Evolutionary conservation across 805 yeast species (phyloP), one percentile per base, ranked within the genome.

Genomic region (Alloascoidea hylecoeti): DNA sequence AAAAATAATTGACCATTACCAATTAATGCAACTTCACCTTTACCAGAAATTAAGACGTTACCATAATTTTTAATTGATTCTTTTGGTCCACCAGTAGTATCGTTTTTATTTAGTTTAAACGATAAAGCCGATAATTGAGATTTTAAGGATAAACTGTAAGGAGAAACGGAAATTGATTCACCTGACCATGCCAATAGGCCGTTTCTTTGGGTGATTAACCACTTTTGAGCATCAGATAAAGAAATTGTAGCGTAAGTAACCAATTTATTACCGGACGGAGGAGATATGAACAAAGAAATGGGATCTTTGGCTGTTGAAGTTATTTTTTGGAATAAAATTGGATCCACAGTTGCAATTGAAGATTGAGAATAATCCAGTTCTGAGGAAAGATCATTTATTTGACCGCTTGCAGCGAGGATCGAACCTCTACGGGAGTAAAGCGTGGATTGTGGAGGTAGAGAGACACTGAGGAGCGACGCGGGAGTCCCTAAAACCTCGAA

Each of bases 101-200:
- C 19, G n/a, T n/a, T n/a, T n/a, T n/a, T n/a, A n/a, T 36, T 12
- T 35, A 15, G 18, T 38, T 37, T 37, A 34, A 15, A 12, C 17
- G 14, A 14, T 3, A 35, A 18, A 12, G 3, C 2, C 14, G 42
- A 34, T 12, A 15, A 16, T 35, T 28, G n/a, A 49, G 30, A 36
- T 44, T 17, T 48, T 42, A 4, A 48, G 27, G 4, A 36, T 37
- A 9, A 6, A 12, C n/a, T 38, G 33, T 40, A 41, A 13, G 63
- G 50, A 16, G 35, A 35, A 15, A 55, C 42, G 15, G 41, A 36
- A 27, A 61, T 46, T 16, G 56, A 48, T 16, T 49, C 44, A 33
- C 65, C 75, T 2, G 67, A 49, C 64, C 68, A 70, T 15, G 75
- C 69, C 17, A 64, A 55, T 4, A 70, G 42, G 34, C 58, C 61